Percentiles rank a stretch among this genome's conserved stretches.
Conservation (phyloP, 1,284 basidiomycete genomes). For the Irpex sp. region DNA sequence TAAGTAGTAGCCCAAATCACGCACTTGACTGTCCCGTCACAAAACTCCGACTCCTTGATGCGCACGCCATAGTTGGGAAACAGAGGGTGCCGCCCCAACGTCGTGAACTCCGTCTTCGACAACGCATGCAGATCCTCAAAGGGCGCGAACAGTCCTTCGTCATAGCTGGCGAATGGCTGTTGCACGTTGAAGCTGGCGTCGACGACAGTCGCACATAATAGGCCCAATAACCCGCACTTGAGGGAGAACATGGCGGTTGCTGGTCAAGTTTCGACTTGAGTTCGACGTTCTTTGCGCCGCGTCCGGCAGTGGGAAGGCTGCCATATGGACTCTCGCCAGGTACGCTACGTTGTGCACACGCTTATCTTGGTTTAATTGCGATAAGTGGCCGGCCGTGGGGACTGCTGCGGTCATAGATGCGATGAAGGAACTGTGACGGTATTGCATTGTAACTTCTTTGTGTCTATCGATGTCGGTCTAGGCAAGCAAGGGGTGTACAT, state of each 20-base stretch:
- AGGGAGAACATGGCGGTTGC: constrained; percentile 6
- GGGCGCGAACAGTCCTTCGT: constrained; percentile 38
- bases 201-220: not conserved
- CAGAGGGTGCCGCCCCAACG: constrained; percentile 41
- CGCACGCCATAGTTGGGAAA: constrained; percentile 52
- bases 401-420: too few relatives aligned
- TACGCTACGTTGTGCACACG: not conserved
- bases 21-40: constrained; percentile 23
- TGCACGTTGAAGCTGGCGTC: not conserved
- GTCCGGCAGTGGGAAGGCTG: not conserved
- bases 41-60: constrained; percentile 37
- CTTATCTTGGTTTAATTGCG: not conserved
- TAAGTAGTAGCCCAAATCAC: not conserved
- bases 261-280: not conserved
- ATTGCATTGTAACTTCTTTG: too few relatives aligned
- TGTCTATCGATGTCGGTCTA: too few relatives aligned
- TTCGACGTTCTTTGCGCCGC: too few relatives aligned
- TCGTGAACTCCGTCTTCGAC: constrained; percentile 39
- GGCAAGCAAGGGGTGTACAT: too few relatives aligned
- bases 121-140: constrained; percentile 38
- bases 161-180: constrained; percentile 21
- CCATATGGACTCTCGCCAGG: not conserved
- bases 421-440: too few relatives aligned
- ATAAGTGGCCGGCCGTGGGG: too few relatives aligned
- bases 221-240: not conserved